These are phyloP conservation scores for Cercospora canescens DNA, from an alignment of 2,329 filamentous ascomycete species.

Conservation along the genomic window DNA sequence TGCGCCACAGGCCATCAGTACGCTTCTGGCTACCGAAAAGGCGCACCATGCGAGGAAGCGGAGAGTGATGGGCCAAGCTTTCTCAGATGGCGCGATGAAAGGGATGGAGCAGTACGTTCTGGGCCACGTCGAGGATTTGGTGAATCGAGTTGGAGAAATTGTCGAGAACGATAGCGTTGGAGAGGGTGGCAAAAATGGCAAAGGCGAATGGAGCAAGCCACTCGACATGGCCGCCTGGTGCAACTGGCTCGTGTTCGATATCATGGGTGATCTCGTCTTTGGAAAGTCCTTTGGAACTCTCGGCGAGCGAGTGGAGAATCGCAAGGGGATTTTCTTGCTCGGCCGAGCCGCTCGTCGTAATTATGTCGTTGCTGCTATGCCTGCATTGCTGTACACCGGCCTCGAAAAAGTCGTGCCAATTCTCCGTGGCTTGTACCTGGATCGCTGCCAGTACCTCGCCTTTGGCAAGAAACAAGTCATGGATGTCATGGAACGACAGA, in stretches of 20 bases:
- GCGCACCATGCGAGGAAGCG: conserved; percentile 47
- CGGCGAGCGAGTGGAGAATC: conserved; percentile 27
- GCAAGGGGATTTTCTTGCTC: conserved; percentile 44
- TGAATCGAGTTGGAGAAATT: conserved; percentile 14
- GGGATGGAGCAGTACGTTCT: conserved; percentile 29
- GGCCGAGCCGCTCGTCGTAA: conserved; percentile 48
- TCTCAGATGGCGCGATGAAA: conserved; percentile 38
- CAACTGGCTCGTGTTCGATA: conserved; percentile 51
- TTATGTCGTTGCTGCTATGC: conserved; percentile 40
- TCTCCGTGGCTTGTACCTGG: conserved; percentile 26
- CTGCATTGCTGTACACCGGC: conserved; percentile 26
- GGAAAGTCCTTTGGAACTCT: conserved; percentile 36
- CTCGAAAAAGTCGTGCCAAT: conserved; percentile 28
- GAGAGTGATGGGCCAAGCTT: conserved; percentile 47
- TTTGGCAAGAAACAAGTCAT: conserved; percentile 32
- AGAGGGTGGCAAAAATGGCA: conserved; percentile 9
- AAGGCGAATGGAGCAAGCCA: conserved; percentile 22
- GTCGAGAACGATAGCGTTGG: conserved; percentile 4
- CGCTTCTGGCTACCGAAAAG: conserved; percentile 47
- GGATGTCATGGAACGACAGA: conserved; percentile 28
- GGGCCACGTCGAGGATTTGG: conserved; percentile 24
- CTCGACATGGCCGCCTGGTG: conserved; percentile 28
- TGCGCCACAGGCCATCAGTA: conserved; percentile 43
- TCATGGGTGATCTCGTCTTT: conserved; percentile 53
- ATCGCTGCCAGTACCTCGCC: conserved; percentile 30